Evolutionary conservation across 106 monocot genomes (phyloP).

Genomic region (Acanthochlamys bracteata): DNA sequence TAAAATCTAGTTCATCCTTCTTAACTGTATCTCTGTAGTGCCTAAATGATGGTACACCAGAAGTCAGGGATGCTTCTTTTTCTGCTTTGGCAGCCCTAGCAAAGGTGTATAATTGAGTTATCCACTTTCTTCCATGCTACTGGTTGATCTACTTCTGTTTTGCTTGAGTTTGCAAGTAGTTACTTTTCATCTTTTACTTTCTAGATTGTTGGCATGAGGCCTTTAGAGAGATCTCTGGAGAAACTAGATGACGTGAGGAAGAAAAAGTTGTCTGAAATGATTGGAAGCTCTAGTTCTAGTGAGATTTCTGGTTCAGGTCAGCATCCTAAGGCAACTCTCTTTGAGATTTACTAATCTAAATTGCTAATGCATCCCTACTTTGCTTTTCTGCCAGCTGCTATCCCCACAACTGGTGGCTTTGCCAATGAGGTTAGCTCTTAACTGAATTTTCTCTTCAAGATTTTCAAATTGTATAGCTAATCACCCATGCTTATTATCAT

Average conservation of each 20-base stretch:
- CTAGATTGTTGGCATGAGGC: constrained; percentile 94
- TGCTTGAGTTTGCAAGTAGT: not conserved
- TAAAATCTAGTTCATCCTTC: not conserved
- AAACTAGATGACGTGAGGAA: constrained; percentile 97
- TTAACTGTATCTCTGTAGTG: constrained; percentile 35
- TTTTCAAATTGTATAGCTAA: not conserved
- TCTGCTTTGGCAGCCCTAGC: constrained; percentile 84
- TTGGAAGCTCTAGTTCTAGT: constrained; percentile 49
- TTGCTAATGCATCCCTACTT: too few species aligned
- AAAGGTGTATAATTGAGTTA: constrained; percentile 36
- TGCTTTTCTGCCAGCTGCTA: too few species aligned
- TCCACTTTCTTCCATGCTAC: not conserved
- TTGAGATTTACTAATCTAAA: too few species aligned
- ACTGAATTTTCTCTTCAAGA: too few species aligned
- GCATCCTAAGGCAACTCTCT: constrained; percentile 2
- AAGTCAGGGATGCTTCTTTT: constrained; percentile 98
- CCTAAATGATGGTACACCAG: constrained; percentile 96
- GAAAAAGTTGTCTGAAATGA: constrained; percentile 98
- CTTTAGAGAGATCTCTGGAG: constrained; percentile 86
- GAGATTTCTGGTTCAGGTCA: constrained; percentile 30
- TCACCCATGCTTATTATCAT: too few species aligned
- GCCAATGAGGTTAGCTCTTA: too few species aligned
- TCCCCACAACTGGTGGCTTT: too few species aligned
- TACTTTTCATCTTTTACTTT: constrained; percentile 14
- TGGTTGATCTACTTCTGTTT: too few species aligned